Base-by-base conservation (phyloP, 2,329 filamentous ascomycete species). In the Microthyrium microscopicum region DNA sequence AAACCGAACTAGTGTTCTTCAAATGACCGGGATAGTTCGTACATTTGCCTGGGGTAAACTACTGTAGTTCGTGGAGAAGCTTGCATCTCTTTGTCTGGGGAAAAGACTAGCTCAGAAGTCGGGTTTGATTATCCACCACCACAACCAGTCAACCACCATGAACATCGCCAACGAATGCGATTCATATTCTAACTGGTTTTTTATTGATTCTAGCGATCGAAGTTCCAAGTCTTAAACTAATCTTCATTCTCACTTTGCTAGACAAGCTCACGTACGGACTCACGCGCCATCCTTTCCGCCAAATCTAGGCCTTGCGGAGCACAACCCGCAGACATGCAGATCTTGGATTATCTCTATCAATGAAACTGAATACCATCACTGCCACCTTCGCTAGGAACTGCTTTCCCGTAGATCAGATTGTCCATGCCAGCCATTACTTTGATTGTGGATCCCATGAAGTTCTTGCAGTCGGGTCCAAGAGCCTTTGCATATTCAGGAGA, bases 361-460 rank as follows among this genome's bases (percentile, higher is more conserved):
- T 16, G 13, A 11, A 29, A 13, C 29, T 39, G 40, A 30, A 47
- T 35, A 4, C 44, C 44, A 42, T 47, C 44, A 33, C 37, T 46
- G 16, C 25, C 28, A 40, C 45, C 44, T 26, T 37, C 40, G 11
- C 43, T 41, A 21, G 43, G 45, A 40, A 46, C 44, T 18, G 42
- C 45, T 39, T 43, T 46, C 31, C 45, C 45, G 42, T 46, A 47
- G 15, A 47, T 45, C 28, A 46, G 33, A 36, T 46, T 42, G 21
- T 46, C 37, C 3, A 43, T 44, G 17, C 46, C 47, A n/a, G 47
- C 49, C 40, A 51, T 47, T 9, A 46, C 43, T 22, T 46, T 42
- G 20, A 47, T 45, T 1, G 25, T 29, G 24, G 41, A 42, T 28
- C 44, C 44, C 48, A 51, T 49, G 34, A 51, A 51, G 29, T 46